Evolutionary conservation across 2,329 filamentous ascomycete species (phyloP), one percentile per base, ranked within the genome.

Genomic region (Coccinonectria pachysandricola): DNA sequence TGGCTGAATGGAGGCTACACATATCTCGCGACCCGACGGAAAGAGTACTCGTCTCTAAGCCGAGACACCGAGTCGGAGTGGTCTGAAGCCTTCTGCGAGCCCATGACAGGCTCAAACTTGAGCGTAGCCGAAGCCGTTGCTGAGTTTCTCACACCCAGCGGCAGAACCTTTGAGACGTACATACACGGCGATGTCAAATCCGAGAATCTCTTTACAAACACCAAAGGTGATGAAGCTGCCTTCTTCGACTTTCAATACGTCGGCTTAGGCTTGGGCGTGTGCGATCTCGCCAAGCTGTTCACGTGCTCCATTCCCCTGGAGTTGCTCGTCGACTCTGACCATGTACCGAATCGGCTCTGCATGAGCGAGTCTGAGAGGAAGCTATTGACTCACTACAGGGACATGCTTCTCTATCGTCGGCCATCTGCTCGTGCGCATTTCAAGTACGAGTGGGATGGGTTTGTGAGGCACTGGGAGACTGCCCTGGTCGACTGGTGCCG

Each of bases 191-290:
- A 81, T 30, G 74, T 79, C 26, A 81, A 81, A 47, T 75, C 70
- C 0, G 75, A 79, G 38, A 81, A 81, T 32, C 59, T 80, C 6
- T 79, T 79, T 41, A 71, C 69, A 1, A 71, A 56, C 0, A 31
- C 42, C 0, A 37, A 46, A 0, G 71, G 68, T 1, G 50, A 65
- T 2, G 32, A 54, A 4, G 71, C 75, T 2, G 74, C 71, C 1
- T 75, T 81, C 36, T 79, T 74, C 40, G 77, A 81, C 44, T 81
- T 81, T 30, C 76, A 81, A 39, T 81, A 81, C 37, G 64, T 69
- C 0, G 77, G 77, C 0, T 49, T 78, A 0, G 75, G 76, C 0
- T 46, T 79, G 0, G 75, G 76, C 0, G 74, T 72, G 0, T 75
- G 74, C 36, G 77, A 81, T 45, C 53, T 80, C 0, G 75, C 74